A percentile compares a stretch with the other conserved stretches of the same genome.
Evolutionary conservation across 768 basidiomycete species (phyloP).

Genomic region (Arthromyces matolae): DNA sequence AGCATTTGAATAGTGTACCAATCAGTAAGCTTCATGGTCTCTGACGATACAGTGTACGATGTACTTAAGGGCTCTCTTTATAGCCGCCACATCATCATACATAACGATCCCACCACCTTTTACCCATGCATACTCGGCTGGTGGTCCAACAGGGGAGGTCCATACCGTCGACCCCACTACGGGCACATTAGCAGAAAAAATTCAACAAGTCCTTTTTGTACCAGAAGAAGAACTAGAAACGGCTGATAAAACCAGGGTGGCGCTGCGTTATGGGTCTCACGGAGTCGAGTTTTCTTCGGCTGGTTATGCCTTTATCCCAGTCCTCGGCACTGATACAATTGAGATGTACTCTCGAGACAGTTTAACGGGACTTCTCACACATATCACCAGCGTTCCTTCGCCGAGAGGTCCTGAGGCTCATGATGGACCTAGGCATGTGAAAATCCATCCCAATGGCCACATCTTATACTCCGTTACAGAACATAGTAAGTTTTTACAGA

Average conservation of each 20-base stretch:
- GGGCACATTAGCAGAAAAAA: constrained; percentile 39
- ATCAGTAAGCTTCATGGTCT: no score
- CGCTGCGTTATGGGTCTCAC: constrained; percentile 51
- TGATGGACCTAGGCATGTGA: constrained; percentile 52
- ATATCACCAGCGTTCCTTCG: constrained; percentile 35
- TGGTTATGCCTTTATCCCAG: constrained; percentile 43
- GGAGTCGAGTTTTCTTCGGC: constrained; percentile 43
- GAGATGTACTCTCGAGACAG: constrained; percentile 40
- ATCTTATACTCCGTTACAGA: constrained; percentile 51
- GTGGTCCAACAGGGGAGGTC: constrained; percentile 50
- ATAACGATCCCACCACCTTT: constrained; percentile 45
- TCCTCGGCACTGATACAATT: constrained; percentile 45
- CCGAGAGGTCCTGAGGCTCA: constrained; percentile 33
- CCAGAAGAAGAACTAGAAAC: constrained; percentile 35
- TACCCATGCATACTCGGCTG: constrained; percentile 45
- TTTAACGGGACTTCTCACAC: constrained; percentile 30
- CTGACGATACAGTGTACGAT: background rate
- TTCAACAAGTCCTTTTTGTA: constrained; percentile 47
- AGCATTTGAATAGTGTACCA: constrained; percentile 39
- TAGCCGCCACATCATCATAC: constrained; percentile 55
- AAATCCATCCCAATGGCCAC: constrained; percentile 48
- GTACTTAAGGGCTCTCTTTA: background rate
- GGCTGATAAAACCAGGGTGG: constrained; percentile 49
- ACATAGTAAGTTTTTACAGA: constrained; percentile 34
- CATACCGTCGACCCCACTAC: constrained; percentile 34